Percentiles rank a stretch among this genome's conserved stretches.
Evolutionary conservation across 257 asterid genomes (phyloP).

Genomic region (Fraxinus anomala): DNA sequence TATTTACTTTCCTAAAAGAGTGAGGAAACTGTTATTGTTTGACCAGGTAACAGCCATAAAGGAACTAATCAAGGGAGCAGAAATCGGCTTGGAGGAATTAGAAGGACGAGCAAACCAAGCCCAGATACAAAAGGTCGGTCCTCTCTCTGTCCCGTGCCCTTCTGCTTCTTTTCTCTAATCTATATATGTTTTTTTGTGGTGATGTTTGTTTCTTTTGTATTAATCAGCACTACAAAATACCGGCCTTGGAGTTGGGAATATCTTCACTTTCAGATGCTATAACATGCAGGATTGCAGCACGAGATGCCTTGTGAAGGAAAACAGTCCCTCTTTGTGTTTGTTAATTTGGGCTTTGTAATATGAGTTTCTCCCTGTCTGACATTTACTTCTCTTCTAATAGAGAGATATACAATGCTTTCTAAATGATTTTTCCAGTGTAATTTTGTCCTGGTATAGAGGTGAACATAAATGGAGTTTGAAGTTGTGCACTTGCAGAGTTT

Average conservation of each 20-base stretch:
- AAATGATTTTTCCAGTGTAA: neutral
- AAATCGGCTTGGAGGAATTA: conserved; percentile 72
- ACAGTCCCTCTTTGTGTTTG: conserved; percentile 5
- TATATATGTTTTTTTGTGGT: conserved; percentile 15
- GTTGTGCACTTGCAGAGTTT: neutral
- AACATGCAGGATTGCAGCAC: conserved; percentile 75
- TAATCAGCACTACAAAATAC: conserved; percentile 74
- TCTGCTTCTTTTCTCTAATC: neutral
- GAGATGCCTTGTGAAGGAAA: conserved; percentile 67
- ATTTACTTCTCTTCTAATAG: neutral
- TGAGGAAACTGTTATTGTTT: neutral
- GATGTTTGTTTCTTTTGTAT: conserved; percentile 15
- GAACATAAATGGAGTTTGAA: neutral
- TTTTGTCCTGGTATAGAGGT: neutral
- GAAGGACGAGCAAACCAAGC: conserved; percentile 63
- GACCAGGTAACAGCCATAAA: conserved; percentile 50
- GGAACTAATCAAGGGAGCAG: conserved; percentile 65
- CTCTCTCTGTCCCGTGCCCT: neutral
- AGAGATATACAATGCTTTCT: conserved; percentile 5
- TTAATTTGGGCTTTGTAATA: conserved; percentile 7
- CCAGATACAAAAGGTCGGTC: conserved; percentile 73
- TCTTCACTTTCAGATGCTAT: conserved; percentile 84
- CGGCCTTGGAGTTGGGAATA: conserved; percentile 65
- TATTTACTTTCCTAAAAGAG: neutral
- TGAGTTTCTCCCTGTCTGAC: neutral